Evolutionary conservation across 2,329 filamentous ascomycete species (phyloP).

Genomic region (Calonectria henricotiae): DNA sequence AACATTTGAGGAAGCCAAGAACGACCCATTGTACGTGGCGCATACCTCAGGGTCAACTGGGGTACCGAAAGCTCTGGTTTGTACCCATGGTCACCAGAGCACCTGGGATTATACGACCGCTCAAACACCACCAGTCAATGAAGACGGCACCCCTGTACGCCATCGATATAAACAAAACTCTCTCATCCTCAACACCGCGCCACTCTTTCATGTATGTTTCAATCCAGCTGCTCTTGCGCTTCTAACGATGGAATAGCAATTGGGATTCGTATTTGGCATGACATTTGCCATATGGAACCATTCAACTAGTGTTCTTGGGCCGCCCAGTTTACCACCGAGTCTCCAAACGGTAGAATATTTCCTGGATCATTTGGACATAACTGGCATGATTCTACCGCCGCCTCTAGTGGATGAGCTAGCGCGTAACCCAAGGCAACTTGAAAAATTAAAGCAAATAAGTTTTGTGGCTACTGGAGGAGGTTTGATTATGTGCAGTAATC

Average conservation of each 20-base stretch:
- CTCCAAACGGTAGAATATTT: not conserved
- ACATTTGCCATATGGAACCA: constrained; percentile 21
- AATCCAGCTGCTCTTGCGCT: too few relatives aligned
- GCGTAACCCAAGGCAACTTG: not conserved
- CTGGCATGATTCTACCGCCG: not conserved
- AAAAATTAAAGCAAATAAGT: not conserved
- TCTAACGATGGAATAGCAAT: not conserved
- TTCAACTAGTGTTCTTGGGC: not conserved
- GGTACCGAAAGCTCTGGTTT: not conserved
- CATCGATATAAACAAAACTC: constrained; percentile 7
- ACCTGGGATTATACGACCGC: not conserved
- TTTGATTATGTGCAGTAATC: not conserved
- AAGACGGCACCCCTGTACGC: not conserved
- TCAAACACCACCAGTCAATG: not conserved
- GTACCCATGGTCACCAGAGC: constrained; percentile 1
- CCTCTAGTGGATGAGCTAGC: constrained; percentile 2
- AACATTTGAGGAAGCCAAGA: not conserved
- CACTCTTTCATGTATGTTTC: constrained; percentile 1
- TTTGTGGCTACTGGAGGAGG: constrained; percentile 17
- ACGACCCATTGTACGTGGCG: constrained; percentile 1
- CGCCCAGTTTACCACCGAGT: not conserved
- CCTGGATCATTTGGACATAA: not conserved
- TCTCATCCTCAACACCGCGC: not conserved
- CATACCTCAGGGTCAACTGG: not conserved
- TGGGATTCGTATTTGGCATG: constrained; percentile 12